Evolutionary conservation across 164 flowering plant species (phyloP).

Genomic region (Brasenia schreberi): DNA sequence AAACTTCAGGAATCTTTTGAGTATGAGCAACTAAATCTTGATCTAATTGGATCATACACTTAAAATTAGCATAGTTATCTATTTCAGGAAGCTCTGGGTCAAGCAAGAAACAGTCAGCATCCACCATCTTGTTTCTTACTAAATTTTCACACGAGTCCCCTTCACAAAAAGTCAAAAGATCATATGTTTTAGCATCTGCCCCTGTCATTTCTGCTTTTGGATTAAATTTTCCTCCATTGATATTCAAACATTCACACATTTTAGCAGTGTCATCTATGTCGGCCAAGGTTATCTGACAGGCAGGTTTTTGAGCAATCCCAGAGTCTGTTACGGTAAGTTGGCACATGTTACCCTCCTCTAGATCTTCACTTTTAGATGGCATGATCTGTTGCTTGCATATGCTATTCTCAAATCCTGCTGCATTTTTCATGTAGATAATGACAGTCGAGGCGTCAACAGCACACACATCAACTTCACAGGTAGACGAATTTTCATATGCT

Average conservation of each 20-base stretch:
- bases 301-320: neutral
- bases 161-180: neutral
- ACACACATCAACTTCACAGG: constrained; percentile 45
- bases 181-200: neutral
- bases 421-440: constrained; percentile 54
- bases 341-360: neutral
- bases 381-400: neutral
- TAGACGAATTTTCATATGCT: constrained; percentile 42
- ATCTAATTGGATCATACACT: neutral
- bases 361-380: neutral
- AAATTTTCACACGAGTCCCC: neutral
- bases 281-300: neutral
- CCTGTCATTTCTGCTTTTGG: neutral
- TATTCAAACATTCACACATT: neutral
- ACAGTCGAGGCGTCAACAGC: constrained; percentile 44
- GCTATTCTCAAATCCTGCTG: constrained; percentile 7
- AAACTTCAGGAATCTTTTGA: neutral
- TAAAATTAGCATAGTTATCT: neutral
- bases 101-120: neutral
- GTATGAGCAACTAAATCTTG: neutral
- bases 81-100: neutral
- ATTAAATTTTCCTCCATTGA: neutral
- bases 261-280: neutral
- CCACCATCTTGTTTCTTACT: neutral
- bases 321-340: no score